Evolutionary conservation across 2,329 filamentous ascomycete genomes (phyloP).

Genomic region (Fusarium phyllophilum): DNA sequence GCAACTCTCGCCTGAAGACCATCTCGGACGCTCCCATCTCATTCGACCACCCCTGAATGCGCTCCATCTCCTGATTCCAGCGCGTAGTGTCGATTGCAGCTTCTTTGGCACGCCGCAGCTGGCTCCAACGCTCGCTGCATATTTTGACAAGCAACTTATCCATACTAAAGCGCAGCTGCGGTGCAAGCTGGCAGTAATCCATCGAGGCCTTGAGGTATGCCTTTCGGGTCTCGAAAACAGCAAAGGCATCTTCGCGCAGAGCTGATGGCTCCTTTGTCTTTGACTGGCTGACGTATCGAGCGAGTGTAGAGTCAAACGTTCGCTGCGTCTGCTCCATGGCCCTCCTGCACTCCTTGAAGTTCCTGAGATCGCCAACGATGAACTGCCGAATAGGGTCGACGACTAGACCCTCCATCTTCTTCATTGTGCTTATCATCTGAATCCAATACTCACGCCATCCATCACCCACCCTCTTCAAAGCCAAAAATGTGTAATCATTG

Average conservation of each 20-base stretch:
- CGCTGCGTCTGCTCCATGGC: conserved; percentile 83
- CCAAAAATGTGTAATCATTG: conserved; percentile 92
- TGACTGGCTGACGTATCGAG: conserved; percentile 83
- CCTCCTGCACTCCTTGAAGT: conserved; percentile 86
- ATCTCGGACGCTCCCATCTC: conserved; percentile 94
- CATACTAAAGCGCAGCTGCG: conserved; percentile 83
- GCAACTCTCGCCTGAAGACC: conserved; percentile 83
- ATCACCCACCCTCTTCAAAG: conserved; percentile 85
- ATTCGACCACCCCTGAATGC: conserved; percentile 90
- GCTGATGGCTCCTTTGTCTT: conserved; percentile 95
- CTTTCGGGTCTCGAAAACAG: conserved; percentile 91
- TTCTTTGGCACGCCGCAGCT: conserved; percentile 80
- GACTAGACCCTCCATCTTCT: conserved; percentile 79
- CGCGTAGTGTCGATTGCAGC: conserved; percentile 70
- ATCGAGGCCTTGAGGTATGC: conserved; percentile 90
- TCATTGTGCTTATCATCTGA: conserved; percentile 76
- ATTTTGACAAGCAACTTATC: conserved; percentile 88
- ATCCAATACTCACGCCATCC: conserved; percentile 90
- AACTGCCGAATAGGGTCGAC: conserved; percentile 86
- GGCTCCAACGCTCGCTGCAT: conserved; percentile 87
- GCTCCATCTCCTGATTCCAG: conserved; percentile 85
- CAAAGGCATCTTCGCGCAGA: conserved; percentile 93
- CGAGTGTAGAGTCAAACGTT: conserved; percentile 81
- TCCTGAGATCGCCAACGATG: conserved; percentile 79
- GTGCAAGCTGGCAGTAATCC: conserved; percentile 90